A percentile compares a stretch with the other conserved stretches of the same genome.
Evolutionary conservation across 805 yeast genomes (phyloP).

Genomic region (Candida methanosorbosa): DNA sequence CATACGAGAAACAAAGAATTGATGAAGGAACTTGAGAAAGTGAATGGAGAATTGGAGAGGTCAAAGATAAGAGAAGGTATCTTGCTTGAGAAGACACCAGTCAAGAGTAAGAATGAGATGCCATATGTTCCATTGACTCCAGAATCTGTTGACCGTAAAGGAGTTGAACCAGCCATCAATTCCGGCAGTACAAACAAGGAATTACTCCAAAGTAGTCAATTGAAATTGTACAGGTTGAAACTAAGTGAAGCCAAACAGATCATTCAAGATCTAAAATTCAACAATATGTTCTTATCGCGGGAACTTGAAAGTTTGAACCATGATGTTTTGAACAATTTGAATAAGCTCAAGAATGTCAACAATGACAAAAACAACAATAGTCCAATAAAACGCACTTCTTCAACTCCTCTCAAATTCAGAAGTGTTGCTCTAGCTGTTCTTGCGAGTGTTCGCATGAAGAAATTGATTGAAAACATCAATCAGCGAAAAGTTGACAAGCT

Average conservation of each 20-base stretch:
- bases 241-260: constrained; percentile 33
- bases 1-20: constrained; percentile 4
- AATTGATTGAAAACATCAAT: constrained; percentile 3
- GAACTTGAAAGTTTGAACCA: constrained; percentile 21
- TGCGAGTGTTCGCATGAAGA: constrained; percentile 28
- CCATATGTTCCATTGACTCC: constrained; percentile 19
- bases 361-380: constrained; percentile 1
- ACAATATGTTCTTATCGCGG: constrained; percentile 21
- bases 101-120: constrained; percentile 12
- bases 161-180: constrained; percentile 1
- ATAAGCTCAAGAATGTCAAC: constrained; percentile 7
- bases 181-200: constrained; percentile 5
- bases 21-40: constrained; percentile 22
- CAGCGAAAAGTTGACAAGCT: too few species aligned
- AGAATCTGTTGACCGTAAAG: neutral
- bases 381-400: constrained; percentile 4
- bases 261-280: constrained; percentile 26
- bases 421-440: constrained; percentile 25
- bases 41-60: constrained; percentile 8
- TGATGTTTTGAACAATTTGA: constrained; percentile 15
- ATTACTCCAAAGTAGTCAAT: constrained; percentile 27
- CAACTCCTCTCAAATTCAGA: constrained; percentile 11
- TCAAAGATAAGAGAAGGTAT: constrained; percentile 4
- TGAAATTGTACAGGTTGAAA: constrained; percentile 34
- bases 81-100: constrained; percentile 3